Conservation (phyloP, 1,139 yeast species). For the Nakaseomyces kungkrabaensis region DNA sequence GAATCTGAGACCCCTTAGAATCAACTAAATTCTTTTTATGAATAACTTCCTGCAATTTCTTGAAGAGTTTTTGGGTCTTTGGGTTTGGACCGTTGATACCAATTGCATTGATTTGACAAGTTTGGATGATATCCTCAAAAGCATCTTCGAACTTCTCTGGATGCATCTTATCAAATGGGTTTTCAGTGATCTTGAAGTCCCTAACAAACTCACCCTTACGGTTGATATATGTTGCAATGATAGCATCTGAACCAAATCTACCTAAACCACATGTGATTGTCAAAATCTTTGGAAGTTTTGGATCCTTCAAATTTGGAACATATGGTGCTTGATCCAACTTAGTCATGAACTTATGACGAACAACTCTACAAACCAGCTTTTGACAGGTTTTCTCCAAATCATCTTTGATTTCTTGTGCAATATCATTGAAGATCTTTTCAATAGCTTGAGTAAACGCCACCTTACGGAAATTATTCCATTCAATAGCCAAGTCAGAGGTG, state of each 20-base stretch:
- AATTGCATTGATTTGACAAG: slow-evolving; percentile 71
- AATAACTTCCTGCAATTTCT: slow-evolving; percentile 49
- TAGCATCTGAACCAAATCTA: slow-evolving; percentile 70
- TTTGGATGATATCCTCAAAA: slow-evolving; percentile 45
- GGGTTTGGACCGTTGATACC: slow-evolving; percentile 86
- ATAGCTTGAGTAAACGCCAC: slow-evolving; percentile 58
- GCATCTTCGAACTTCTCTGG: slow-evolving; percentile 46
- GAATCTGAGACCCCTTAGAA: slow-evolving; percentile 33
- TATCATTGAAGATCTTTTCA: slow-evolving; percentile 55
- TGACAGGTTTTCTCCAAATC: slow-evolving; percentile 72
- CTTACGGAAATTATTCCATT: slow-evolving; percentile 77
- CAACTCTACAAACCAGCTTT: slow-evolving; percentile 55
- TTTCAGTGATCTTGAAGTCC: slow-evolving; percentile 66
- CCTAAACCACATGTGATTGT: slow-evolving; percentile 84
- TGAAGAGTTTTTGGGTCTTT: slow-evolving; percentile 51
- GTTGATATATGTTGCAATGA: slow-evolving; percentile 68
- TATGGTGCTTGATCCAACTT: slow-evolving; percentile 90
- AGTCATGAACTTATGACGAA: slow-evolving; percentile 57
- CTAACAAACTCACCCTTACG: slow-evolving; percentile 75
- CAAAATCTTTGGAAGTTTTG: slow-evolving; percentile 76
- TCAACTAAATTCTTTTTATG: slow-evolving; percentile 48
- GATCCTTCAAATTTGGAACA: slow-evolving; percentile 70
- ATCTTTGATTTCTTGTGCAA: slow-evolving; percentile 73
- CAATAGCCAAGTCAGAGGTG: slow-evolving; percentile 64
- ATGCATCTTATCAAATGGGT: slow-evolving; percentile 41